Evolutionary conservation across 768 basidiomycete species (phyloP).

Genomic region (Holtermannia corniformis): DNA sequence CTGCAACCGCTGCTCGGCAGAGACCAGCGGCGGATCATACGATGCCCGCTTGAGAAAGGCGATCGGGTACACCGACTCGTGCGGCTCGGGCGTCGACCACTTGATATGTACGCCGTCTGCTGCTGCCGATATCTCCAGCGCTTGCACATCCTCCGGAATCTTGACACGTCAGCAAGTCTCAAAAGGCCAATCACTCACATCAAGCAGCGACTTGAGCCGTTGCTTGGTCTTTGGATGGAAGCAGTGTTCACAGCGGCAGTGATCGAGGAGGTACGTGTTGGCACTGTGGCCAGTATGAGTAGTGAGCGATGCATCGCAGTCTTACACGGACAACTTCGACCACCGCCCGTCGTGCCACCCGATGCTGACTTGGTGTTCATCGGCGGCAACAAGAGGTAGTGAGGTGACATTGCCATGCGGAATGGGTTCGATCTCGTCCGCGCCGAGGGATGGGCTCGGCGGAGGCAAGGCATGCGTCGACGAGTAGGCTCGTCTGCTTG

Average conservation of each 20-base stretch:
- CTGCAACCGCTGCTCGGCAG: not conserved
- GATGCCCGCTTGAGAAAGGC: constrained; percentile 67
- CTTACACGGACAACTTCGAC: not conserved
- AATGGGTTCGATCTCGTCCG: too few relatives aligned
- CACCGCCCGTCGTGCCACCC: not conserved
- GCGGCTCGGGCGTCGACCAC: constrained; percentile 58
- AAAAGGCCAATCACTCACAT: constrained; percentile 46
- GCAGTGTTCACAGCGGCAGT: constrained; percentile 78
- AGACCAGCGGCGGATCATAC: constrained; percentile 58
- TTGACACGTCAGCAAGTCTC: constrained; percentile 34
- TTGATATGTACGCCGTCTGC: constrained; percentile 59
- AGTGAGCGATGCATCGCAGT: not conserved
- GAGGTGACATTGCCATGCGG: not conserved
- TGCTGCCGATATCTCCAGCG: constrained; percentile 51
- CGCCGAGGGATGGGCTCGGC: not conserved
- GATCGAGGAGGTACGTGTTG: constrained; percentile 83
- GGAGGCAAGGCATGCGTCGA: not conserved
- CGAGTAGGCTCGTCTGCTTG: not conserved
- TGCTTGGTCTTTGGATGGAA: constrained; percentile 85
- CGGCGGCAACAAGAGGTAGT: not conserved
- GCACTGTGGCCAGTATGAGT: too few relatives aligned
- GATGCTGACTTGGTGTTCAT: not conserved
- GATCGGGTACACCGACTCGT: constrained; percentile 81
- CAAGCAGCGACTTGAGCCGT: constrained; percentile 74
- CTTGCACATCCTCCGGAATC: constrained; percentile 69